Conservation (phyloP, 2,329 filamentous ascomycete species). For the Xylogone sp. region DNA sequence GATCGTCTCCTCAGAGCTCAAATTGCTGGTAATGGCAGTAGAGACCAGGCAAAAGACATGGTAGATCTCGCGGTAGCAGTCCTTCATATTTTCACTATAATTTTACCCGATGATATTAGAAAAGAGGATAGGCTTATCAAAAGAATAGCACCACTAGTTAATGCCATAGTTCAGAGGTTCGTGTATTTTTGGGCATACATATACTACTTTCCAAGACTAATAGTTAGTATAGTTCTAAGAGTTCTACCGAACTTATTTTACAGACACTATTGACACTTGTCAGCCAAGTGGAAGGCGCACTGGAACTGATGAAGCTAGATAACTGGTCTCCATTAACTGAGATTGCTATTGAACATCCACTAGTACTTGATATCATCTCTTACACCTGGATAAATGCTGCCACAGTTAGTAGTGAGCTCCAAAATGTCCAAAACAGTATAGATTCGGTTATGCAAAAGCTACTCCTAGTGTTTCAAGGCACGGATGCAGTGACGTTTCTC, state of each 20-base stretch:
- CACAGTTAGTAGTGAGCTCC: slow-evolving; percentile 25
- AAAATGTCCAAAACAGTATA: slow-evolving; percentile 36
- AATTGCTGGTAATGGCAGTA: slow-evolving; percentile 29
- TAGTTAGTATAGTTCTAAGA: slow-evolving; percentile 31
- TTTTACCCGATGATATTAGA: slow-evolving; percentile 48
- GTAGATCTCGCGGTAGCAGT: slow-evolving; percentile 60
- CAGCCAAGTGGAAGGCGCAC: slow-evolving; percentile 46
- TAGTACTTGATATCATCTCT: slow-evolving; percentile 51
- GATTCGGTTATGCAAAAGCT: slow-evolving; percentile 44
- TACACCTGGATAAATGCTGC: slow-evolving; percentile 54
- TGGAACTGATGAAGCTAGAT: slow-evolving; percentile 42
- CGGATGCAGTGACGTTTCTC: slow-evolving; percentile 57
- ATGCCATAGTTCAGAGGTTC: slow-evolving; percentile 51
- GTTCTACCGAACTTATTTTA: slow-evolving; percentile 50
- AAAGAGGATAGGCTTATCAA: slow-evolving; percentile 44
- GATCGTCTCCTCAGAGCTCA: slow-evolving; percentile 58
- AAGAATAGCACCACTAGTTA: slow-evolving; percentile 50
- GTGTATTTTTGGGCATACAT: slow-evolving; percentile 6
- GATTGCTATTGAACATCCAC: slow-evolving; percentile 48
- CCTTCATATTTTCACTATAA: slow-evolving; percentile 55
- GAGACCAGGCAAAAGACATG: slow-evolving; percentile 53
- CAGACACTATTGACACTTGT: slow-evolving; percentile 55
- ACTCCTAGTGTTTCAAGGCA: slow-evolving; percentile 51
- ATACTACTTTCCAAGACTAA: not conserved
- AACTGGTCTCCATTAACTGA: slow-evolving; percentile 54